phyloP scores from a whole-genome alignment of 2,329 filamentous ascomycete species.

The Pseudogymnoascus sp. region DNA sequence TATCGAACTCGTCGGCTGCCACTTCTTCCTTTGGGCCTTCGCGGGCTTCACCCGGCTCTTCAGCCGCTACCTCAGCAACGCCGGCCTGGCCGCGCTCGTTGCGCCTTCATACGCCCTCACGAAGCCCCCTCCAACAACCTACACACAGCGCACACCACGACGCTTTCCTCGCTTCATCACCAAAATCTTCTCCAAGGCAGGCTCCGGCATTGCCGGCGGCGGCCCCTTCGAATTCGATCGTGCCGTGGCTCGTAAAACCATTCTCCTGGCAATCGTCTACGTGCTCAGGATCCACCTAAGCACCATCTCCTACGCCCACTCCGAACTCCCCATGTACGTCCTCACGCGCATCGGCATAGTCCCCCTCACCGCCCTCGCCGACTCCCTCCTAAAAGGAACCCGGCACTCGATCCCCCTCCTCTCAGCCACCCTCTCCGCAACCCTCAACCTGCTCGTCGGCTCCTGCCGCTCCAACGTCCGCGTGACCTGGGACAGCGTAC shows the following conservation, averaged over 20 bases:
- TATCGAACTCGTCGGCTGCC: conserved; percentile 41
- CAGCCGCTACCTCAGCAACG: conserved; percentile 29
- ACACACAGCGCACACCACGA: conserved; percentile 22
- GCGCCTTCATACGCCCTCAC: conserved; percentile 28
- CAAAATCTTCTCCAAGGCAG: conserved; percentile 25
- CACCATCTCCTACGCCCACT: conserved; percentile 46
- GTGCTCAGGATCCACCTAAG: conserved; percentile 42
- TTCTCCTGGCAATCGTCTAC: conserved; percentile 41
- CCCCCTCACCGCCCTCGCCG: conserved; percentile 40
- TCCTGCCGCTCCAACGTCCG: conserved; percentile 36
- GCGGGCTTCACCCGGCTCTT: conserved; percentile 40
- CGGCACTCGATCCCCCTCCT: conserved; percentile 39
- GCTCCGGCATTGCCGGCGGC: conserved; percentile 42
- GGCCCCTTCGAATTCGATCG: conserved; percentile 44
- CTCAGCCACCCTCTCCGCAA: conserved; percentile 41
- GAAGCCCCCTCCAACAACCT: conserved; percentile 30
- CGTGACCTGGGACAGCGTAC: conserved; percentile 42
- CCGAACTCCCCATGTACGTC: conserved; percentile 42
- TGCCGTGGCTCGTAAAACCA: conserved; percentile 36
- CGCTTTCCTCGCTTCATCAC: conserved; percentile 20
- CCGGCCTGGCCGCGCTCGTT: conserved; percentile 34
- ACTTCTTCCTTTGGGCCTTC: conserved; percentile 37
- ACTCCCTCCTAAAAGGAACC: conserved; percentile 37
- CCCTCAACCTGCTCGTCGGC: conserved; percentile 42
- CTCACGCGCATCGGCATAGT: conserved; percentile 43